phyloP scores from a whole-genome alignment of 139 green algal species.

The Dunaliella sp. region DNA sequence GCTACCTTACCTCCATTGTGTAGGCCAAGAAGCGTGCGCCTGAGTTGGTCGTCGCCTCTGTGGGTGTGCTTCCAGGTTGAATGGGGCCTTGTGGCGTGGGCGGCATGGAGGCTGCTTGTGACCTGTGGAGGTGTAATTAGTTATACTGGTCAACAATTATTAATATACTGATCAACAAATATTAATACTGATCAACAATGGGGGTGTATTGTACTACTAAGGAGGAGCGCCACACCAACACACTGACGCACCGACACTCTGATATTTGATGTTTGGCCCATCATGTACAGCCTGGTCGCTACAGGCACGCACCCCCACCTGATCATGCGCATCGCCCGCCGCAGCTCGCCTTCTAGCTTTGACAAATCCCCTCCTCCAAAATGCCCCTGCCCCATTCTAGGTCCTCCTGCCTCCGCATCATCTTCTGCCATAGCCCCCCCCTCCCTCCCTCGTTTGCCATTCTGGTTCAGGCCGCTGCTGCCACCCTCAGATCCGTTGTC shows the following conservation, averaged over 20 bases:
- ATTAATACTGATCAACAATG: too few relatives aligned
- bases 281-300: too few relatives aligned
- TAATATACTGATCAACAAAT: too few relatives aligned
- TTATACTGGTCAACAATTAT: too few relatives aligned
- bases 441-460: neutral
- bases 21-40: conserved; percentile 70
- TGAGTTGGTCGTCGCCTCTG: neutral
- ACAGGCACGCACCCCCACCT: neutral
- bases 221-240: too few relatives aligned
- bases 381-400: neutral
- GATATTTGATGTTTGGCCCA: too few relatives aligned
- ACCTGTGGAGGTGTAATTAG: too few relatives aligned
- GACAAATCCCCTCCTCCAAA: conserved; percentile 1
- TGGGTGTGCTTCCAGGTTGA: neutral
- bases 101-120: neutral
- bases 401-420: neutral
- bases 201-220: too few relatives aligned
- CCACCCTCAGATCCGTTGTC: neutral
- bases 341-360: neutral
- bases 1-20: conserved; percentile 34
- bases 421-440: neutral
- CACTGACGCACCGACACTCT: too few relatives aligned
- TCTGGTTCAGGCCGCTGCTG: neutral
- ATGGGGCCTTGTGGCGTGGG: neutral
- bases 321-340: neutral